Percentiles rank a stretch among this genome's conserved stretches.
These are phyloP conservation scores for Colletotrichum orbiculare DNA, from an alignment of 2,329 filamentous ascomycete genomes.

Conservation along the genomic window DNA sequence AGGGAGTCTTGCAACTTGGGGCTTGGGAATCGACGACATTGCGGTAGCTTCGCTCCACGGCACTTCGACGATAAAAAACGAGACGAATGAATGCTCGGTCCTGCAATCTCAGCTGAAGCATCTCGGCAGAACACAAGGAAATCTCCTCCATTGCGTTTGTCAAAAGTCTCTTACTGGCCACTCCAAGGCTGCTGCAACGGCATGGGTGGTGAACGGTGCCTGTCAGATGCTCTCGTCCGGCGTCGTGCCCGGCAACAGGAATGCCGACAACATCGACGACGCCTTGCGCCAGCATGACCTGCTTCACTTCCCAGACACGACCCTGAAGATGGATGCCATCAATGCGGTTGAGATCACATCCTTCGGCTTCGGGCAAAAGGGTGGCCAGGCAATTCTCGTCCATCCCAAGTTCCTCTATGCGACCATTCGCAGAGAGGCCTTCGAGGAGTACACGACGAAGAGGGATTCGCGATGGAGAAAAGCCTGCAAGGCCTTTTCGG, in stretches of 20 bases:
- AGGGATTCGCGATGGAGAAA: conserved; percentile 5
- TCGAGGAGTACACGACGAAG: conserved; percentile 11
- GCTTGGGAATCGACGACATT: conserved; percentile 51
- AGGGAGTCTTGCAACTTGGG: conserved; percentile 49
- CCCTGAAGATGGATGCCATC: conserved; percentile 39
- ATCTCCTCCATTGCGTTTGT: conserved; percentile 45
- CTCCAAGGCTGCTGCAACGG: conserved; percentile 49
- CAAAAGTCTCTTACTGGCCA: conserved; percentile 54
- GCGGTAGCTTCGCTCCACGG: conserved; percentile 51
- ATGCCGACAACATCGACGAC: conserved; percentile 49
- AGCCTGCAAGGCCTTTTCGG: neutral
- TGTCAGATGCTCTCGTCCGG: conserved; percentile 49
- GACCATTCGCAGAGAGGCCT: conserved; percentile 38
- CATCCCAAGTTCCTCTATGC: conserved; percentile 50
- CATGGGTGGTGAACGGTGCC: conserved; percentile 52
- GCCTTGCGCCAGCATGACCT: conserved; percentile 44
- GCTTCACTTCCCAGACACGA: conserved; percentile 46
- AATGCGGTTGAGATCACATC: conserved; percentile 53
- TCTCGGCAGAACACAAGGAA: conserved; percentile 48
- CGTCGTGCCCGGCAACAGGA: conserved; percentile 49
- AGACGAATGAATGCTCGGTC: conserved; percentile 51
- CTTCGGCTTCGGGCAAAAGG: conserved; percentile 59
- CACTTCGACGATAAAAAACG: conserved; percentile 52
- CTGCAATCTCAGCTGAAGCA: conserved; percentile 48
- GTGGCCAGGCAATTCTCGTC: conserved; percentile 50